These are phyloP conservation scores for Malus fusca DNA, from an alignment of 306 rosid species.

Conservation along the genomic window DNA sequence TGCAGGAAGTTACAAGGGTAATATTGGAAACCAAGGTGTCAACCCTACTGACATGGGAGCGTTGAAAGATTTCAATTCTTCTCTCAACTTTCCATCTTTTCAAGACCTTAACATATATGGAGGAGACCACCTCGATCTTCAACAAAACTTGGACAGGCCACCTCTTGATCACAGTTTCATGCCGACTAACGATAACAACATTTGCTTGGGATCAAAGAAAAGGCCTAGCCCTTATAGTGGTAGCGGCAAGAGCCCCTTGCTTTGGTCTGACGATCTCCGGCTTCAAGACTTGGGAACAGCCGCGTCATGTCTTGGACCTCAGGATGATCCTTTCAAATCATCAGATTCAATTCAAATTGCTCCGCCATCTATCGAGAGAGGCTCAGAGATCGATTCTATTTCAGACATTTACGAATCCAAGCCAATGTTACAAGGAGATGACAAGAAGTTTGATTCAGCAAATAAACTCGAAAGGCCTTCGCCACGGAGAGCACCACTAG, in stretches of 20 bases:
- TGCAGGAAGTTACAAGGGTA: conserved; percentile 40
- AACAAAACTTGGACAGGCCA: conserved; percentile 50
- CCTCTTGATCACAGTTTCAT: conserved; percentile 46
- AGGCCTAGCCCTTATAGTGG: conserved; percentile 55
- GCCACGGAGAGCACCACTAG: conserved; percentile 51
- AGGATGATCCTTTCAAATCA: conserved; percentile 60
- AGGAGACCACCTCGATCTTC: conserved; percentile 61
- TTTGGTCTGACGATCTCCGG: conserved; percentile 88
- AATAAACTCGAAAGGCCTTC: conserved; percentile 80
- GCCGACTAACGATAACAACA: conserved; percentile 27
- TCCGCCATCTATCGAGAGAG: conserved; percentile 52
- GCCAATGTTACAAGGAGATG: conserved; percentile 46
- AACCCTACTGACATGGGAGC: conserved; percentile 47
- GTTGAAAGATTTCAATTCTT: conserved; percentile 63
- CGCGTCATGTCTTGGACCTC: conserved; percentile 60
- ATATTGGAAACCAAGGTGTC: conserved; percentile 27
- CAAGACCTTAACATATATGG: conserved; percentile 91
- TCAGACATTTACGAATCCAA: conserved; percentile 67
- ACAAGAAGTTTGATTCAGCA: conserved; percentile 48
- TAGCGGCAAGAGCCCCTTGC: conserved; percentile 74
- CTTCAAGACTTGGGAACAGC: conserved; percentile 77
- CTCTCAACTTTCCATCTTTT: conserved; percentile 66
- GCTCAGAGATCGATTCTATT: conserved; percentile 52
- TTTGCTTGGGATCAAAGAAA: conserved; percentile 55
- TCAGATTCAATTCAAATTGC: conserved; percentile 51